phyloP scores from a whole-genome alignment of 192 early-diverging fungal species.

The Entomortierella chlamydospora region DNA sequence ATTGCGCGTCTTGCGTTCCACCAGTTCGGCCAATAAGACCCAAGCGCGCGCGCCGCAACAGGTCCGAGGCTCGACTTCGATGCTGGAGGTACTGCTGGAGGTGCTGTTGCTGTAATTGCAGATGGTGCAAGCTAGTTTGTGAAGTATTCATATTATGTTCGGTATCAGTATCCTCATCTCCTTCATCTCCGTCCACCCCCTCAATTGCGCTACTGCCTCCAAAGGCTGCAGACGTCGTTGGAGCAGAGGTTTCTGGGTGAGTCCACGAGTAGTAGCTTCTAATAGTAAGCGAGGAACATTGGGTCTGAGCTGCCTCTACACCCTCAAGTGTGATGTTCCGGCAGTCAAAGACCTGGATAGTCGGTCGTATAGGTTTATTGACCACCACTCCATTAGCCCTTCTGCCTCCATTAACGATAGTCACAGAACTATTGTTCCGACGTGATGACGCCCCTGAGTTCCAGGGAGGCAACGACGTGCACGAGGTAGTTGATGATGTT shows the following conservation, averaged over 20 bases:
- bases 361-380: slow-evolving; percentile 26
- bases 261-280: slow-evolving; percentile 64
- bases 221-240: slow-evolving; percentile 6
- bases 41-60: slow-evolving; percentile 31
- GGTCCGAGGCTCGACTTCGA: background rate
- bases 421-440: background rate
- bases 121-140: slow-evolving; percentile 34
- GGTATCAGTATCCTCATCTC: background rate
- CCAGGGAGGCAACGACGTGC: slow-evolving; percentile 29
- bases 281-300: slow-evolving; percentile 52
- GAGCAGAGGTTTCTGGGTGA: slow-evolving; percentile 22
- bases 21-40: slow-evolving; percentile 13
- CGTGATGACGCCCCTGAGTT: slow-evolving; percentile 7
- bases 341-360: slow-evolving; percentile 63
- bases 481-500: slow-evolving; percentile 5
- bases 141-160: slow-evolving; percentile 15
- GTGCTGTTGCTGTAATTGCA: slow-evolving; percentile 46
- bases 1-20: background rate
- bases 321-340: slow-evolving; percentile 60
- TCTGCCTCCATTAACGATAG: too few species aligned
- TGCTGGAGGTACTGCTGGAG: slow-evolving; percentile 30
- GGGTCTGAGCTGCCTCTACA: slow-evolving; percentile 51
- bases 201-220: slow-evolving; percentile 9
- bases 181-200: slow-evolving; percentile 9
- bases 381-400: background rate